phyloP scores from a whole-genome alignment of 371 early-diverging fungal species.

The Rhizomucor pusillus region DNA sequence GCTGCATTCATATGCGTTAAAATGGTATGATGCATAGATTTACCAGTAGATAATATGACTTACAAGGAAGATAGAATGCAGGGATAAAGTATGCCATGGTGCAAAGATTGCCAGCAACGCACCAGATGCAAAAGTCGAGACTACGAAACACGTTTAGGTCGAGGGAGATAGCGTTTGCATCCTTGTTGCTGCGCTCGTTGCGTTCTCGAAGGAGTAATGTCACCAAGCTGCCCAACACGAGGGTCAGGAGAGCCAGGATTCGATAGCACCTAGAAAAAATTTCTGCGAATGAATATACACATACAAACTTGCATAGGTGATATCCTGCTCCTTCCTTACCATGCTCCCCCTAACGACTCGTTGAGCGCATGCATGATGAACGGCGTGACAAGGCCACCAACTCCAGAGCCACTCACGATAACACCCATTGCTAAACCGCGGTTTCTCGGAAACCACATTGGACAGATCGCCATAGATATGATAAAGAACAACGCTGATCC shows the following conservation, averaged over 20 bases:
- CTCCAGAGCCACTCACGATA: conserved; percentile 75
- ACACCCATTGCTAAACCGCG: conserved; percentile 77
- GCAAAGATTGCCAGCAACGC: conserved; percentile 10
- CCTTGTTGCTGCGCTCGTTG: background rate
- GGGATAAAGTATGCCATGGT: conserved; percentile 20
- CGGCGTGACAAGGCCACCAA: conserved; percentile 73
- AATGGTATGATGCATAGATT: conserved; percentile 45
- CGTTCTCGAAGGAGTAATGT: conserved; percentile 6
- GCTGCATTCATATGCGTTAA: background rate
- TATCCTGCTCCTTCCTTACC: conserved; percentile 25
- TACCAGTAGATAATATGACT: conserved; percentile 41
- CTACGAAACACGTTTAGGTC: conserved; percentile 10
- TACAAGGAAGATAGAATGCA: conserved; percentile 23
- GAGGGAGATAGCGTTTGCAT: background rate
- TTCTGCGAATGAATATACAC: background rate
- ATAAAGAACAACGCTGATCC: conserved; percentile 57
- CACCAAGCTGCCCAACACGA: conserved; percentile 4
- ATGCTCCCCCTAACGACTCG: conserved; percentile 50
- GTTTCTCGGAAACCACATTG: conserved; percentile 70
- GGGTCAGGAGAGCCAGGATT: conserved; percentile 15
- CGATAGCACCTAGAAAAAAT: conserved; percentile 14
- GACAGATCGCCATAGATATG: conserved; percentile 39
- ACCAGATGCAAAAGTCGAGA: conserved; percentile 9
- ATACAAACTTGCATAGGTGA: background rate
- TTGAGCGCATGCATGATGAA: conserved; percentile 62